Evolutionary conservation across 208 protist genomes (phyloP), one percentile per base, ranked within the genome.

Genomic region (Leishmania aethiopica): DNA sequence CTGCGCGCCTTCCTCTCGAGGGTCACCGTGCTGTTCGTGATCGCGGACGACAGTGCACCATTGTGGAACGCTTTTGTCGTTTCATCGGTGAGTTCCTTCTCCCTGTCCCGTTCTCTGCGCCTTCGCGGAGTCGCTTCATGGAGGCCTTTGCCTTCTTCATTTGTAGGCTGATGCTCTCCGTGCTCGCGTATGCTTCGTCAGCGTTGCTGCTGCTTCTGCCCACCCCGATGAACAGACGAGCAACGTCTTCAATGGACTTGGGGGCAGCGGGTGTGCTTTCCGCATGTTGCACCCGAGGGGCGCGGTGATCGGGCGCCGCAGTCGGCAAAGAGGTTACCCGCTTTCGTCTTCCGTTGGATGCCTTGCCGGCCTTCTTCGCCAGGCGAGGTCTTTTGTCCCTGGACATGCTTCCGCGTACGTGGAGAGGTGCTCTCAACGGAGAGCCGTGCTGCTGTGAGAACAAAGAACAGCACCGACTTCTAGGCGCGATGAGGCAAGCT

Each of bases 211-310:
- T 7, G 25, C 45, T 49, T 49, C 19, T 73, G 76, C 55, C 7
- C 28, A 37, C 57, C 35, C 78, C 83, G 10, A 86, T 86, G 73
- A 86, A 86, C 10, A 86, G 78, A 37, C 78, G 74, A 11, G 83
- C 78, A 42, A 86, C 75, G 19, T 86, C 83, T 6, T 81, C 78
- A 25, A 86, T 86, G 1, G 78, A 83, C 57, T 51, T 74, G 19
- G 78, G 83, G 25, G 67, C 66, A 10, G 57, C 40, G 8, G 53
- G 51, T 35, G 3, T 51, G 35, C 55, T 59, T 53, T 73, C 59
- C 15, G 53, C 55, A 15, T 25, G 3, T 22, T 10, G 55, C 22
- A 6, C 19, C 32, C n/a, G 69, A 35, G 1, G 74, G 19, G 6
- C 1, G 40, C 62, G 57, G 2, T 49, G 19, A 55, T 57, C 25